phyloP scores from a whole-genome alignment of 148 eudicot species.

The Cornus florida region DNA sequence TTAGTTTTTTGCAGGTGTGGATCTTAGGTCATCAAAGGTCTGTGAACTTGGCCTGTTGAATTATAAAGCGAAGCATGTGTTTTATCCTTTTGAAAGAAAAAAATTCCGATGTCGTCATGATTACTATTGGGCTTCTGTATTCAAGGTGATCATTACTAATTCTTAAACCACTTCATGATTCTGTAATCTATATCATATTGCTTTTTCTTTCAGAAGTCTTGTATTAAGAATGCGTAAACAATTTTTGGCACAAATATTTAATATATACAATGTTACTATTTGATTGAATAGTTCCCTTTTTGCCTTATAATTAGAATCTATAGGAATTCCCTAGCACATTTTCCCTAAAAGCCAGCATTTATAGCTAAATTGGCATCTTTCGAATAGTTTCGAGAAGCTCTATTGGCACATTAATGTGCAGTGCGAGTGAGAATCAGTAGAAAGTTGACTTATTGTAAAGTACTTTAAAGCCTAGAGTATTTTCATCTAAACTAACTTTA shows the following conservation, averaged over 20 bases:
- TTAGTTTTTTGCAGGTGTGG: constrained; percentile 65
- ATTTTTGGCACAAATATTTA: background rate
- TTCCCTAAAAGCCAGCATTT: background rate
- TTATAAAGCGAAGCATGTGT: constrained; percentile 90
- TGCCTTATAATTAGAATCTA: background rate
- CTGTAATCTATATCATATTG: background rate
- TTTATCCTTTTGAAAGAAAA: constrained; percentile 74
- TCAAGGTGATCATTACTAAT: constrained; percentile 49
- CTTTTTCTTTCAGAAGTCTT: background rate
- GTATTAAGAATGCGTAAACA: constrained; percentile 1
- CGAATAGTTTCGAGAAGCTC: background rate
- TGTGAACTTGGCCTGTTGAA: constrained; percentile 94
- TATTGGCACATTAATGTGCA: background rate
- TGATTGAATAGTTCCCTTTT: background rate
- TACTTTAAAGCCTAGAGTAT: constrained; percentile 4
- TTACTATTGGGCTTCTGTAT: constrained; percentile 98
- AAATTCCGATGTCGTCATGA: constrained; percentile 93
- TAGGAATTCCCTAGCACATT: background rate
- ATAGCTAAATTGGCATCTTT: background rate
- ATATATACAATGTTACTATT: background rate
- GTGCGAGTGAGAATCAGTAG: background rate
- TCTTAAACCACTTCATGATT: constrained; percentile 3
- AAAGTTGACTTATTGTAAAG: background rate
- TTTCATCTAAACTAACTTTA: background rate
- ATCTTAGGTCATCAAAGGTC: constrained; percentile 82